These are phyloP conservation scores for Lactarius hengduanensis DNA, from an alignment of 768 basidiomycete species.

Conservation along the genomic window DNA sequence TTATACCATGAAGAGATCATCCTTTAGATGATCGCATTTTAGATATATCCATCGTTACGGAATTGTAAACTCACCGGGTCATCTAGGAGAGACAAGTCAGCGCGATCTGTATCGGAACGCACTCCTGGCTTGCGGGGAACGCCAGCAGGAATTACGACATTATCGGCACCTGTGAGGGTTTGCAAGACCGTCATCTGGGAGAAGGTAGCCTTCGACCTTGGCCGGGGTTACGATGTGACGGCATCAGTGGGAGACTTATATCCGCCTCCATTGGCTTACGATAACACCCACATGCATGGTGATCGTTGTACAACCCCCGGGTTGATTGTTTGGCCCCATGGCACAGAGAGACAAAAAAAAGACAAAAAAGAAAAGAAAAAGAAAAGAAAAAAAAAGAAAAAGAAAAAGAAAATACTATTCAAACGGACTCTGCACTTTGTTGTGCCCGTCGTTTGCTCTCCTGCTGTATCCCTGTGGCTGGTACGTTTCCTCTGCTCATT, in stretches of 20 bases:
- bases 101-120: constrained; percentile 36
- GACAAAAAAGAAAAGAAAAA: too few species aligned
- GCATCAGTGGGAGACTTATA: too few species aligned
- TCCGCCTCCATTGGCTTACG: too few species aligned
- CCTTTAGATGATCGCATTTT: constrained; percentile 46
- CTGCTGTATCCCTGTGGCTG: constrained; percentile 30
- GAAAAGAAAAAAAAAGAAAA: too few species aligned
- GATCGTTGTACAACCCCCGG: too few species aligned
- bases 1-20: constrained; percentile 79
- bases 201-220: constrained; percentile 76
- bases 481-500: constrained; percentile 33
- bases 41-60: not conserved
- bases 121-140: constrained; percentile 94
- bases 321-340: too few species aligned
- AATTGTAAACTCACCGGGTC: constrained; percentile 43
- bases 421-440: too few species aligned
- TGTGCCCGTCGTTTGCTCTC: too few species aligned
- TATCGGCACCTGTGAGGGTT: constrained; percentile 80
- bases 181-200: constrained; percentile 77
- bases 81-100: constrained; percentile 38
- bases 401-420: too few species aligned
- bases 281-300: too few species aligned
- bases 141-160: constrained; percentile 94
- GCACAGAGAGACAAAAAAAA: too few species aligned
- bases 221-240: constrained; percentile 85